Base-by-base conservation (phyloP, 2,329 filamentous ascomycete genomes). In the Botrytis squamosa region DNA sequence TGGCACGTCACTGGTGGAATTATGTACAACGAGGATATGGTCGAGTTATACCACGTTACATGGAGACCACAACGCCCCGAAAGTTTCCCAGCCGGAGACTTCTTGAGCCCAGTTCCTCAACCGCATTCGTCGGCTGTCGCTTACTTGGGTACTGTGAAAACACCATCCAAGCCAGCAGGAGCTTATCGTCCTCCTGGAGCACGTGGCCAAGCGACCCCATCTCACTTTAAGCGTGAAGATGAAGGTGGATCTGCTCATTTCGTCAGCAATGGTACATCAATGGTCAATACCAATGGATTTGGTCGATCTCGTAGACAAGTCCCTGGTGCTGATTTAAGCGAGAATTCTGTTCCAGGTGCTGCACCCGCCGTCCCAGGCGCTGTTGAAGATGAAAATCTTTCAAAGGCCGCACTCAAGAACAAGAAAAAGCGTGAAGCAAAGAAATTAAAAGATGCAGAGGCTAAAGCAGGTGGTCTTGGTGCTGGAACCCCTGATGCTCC, bases 401-500 rank as follows among this genome's bases (percentile, higher is more conserved):
- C 93, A 76, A 97, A 96, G 85, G 90, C 92, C 71, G 94, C 93
- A 20, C 85, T 93, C 79, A 98, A 98, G 88, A 98, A 98, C 85
- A 98, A 98, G 89, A 98, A 98, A 89, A 98, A 98, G 89, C 90
- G 96, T 64, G 91, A 93, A 78, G 93, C 93, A 77, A 98, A 97
- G 87, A 98, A 98, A 85, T 89, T 89, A 70, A 96, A 95, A 81
- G 94, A 96, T 65, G 88, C 86, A 9, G 93, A 93, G 29, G 89
- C 88, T 68, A 91, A 90, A 77, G 84, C 85, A 63, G 78, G 81
- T 72, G 84, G 85, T 74, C 81, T 83, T 83, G 71, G 71, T 33
- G 75, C 81, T 12, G 75, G 77, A 20, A 68, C 75, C 10, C 67
- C 75, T 20, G 77, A 79, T 70, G 77, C 73, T 25, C 74, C 76